These are phyloP conservation scores for Schwanniomyces yamadae DNA, from an alignment of 805 yeast species.

Conservation along the genomic window DNA sequence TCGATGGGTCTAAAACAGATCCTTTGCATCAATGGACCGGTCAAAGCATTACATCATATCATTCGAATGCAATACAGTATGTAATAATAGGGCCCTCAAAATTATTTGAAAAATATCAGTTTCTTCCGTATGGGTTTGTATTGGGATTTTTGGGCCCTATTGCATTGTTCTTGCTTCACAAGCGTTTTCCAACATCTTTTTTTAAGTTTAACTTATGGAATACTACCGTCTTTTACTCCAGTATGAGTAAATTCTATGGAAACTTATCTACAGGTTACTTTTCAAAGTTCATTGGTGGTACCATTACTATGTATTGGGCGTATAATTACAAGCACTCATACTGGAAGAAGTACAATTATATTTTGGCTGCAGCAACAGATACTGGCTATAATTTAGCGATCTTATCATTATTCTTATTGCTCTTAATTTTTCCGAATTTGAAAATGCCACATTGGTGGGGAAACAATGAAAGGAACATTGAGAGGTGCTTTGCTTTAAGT, in stretches of 20 bases:
- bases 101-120: slow-evolving; percentile 37
- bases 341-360: slow-evolving; percentile 43
- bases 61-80: slow-evolving; percentile 47
- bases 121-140: slow-evolving; percentile 41
- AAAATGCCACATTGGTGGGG: slow-evolving; percentile 47
- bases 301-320: slow-evolving; percentile 42
- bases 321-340: slow-evolving; percentile 30
- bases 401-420: slow-evolving; percentile 31
- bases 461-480: slow-evolving; percentile 36
- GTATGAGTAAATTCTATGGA: slow-evolving; percentile 44
- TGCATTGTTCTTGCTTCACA: slow-evolving; percentile 22
- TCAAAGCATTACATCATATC: slow-evolving; percentile 34
- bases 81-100: slow-evolving; percentile 43
- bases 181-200: slow-evolving; percentile 17
- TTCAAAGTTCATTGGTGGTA: slow-evolving; percentile 43
- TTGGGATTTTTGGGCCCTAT: slow-evolving; percentile 38
- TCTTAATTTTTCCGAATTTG: slow-evolving; percentile 17
- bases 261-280: slow-evolving; percentile 46
- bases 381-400: slow-evolving; percentile 44
- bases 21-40: slow-evolving; percentile 50
- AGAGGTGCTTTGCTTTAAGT: slow-evolving; percentile 46
- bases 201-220: slow-evolving; percentile 34
- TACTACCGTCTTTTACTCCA: slow-evolving; percentile 44
- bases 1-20: slow-evolving; percentile 31
- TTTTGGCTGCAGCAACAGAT: slow-evolving; percentile 48